Conservation (phyloP, 805 yeast species). For the Ogataea methylovora region DNA sequence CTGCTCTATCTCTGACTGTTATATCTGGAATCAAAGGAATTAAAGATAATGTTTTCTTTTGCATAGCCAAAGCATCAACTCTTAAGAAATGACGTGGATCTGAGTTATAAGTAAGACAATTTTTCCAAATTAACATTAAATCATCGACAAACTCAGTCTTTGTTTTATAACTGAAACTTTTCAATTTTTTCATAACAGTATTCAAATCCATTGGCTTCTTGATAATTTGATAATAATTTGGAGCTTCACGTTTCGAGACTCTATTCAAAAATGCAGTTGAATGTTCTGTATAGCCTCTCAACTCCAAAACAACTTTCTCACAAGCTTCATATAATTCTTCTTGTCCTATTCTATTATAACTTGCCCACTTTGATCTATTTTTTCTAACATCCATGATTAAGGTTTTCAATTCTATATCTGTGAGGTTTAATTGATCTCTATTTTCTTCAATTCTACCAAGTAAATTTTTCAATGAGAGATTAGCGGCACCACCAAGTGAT, state of each 20-base stretch:
- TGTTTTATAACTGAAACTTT: slow-evolving; percentile 70
- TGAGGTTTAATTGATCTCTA: slow-evolving; percentile 64
- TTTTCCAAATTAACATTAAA: slow-evolving; percentile 89
- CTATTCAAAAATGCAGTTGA: slow-evolving; percentile 92
- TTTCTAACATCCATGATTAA: slow-evolving; percentile 89
- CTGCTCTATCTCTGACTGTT: slow-evolving; percentile 61
- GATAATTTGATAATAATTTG: slow-evolving; percentile 85
- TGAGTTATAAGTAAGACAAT: slow-evolving; percentile 86
- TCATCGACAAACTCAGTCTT: slow-evolving; percentile 93
- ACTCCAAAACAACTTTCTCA: slow-evolving; percentile 86
- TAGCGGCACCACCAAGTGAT: slow-evolving; percentile 56
- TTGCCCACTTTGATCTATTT: slow-evolving; percentile 96
- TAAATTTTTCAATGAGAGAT: slow-evolving; percentile 71
- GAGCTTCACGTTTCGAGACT: slow-evolving; percentile 97
- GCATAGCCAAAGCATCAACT: slow-evolving; percentile 94
- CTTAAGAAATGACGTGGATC: slow-evolving; percentile 91
- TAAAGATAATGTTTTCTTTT: slow-evolving; percentile 69
- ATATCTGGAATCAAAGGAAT: slow-evolving; percentile 89
- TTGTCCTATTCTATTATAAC: slow-evolving; percentile 91
- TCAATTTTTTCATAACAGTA: slow-evolving; percentile 86
- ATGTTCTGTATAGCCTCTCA: slow-evolving; percentile 90
- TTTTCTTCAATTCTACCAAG: slow-evolving; percentile 70
- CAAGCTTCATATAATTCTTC: slow-evolving; percentile 97
- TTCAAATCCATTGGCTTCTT: slow-evolving; percentile 95
- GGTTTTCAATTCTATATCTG: slow-evolving; percentile 78